phyloP scores from a whole-genome alignment of 305 asterid species.

The Fraxinus paxiana region DNA sequence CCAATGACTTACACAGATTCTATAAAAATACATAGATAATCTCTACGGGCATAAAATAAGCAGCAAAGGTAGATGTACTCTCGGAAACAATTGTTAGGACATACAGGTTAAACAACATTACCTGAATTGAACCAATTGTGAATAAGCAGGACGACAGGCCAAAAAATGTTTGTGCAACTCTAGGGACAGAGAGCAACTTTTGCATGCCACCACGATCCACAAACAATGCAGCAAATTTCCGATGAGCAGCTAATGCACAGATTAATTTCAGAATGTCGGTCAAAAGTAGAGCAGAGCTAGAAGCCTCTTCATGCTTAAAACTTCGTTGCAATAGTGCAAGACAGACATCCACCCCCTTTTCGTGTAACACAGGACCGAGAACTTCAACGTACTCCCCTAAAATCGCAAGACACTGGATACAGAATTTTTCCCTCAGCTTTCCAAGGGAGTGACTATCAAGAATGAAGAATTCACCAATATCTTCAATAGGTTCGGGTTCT shows the following conservation, averaged over 20 bases:
- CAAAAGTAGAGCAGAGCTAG: conserved; percentile 44
- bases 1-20: background rate
- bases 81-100: conserved; percentile 9
- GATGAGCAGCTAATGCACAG: conserved; percentile 92
- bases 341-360: conserved; percentile 96
- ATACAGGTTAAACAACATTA: conserved; percentile 24
- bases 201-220: conserved; percentile 97
- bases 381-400: conserved; percentile 98
- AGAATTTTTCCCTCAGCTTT: conserved; percentile 81
- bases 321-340: conserved; percentile 73
- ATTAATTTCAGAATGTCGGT: conserved; percentile 91
- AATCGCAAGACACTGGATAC: conserved; percentile 83
- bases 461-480: conserved; percentile 53
- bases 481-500: conserved; percentile 57
- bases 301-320: conserved; percentile 62
- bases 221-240: conserved; percentile 86
- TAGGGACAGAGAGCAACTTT: conserved; percentile 77
- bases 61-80: conserved; percentile 18
- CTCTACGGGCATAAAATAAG: background rate
- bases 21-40: conserved; percentile 4
- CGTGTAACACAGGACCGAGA: conserved; percentile 96
- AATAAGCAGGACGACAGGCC: conserved; percentile 93
- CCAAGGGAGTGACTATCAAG: conserved; percentile 66
- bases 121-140: conserved; percentile 94
- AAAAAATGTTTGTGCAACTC: conserved; percentile 60